Conservation (phyloP, 495 filamentous ascomycete genomes). For the Halenospora varia region DNA sequence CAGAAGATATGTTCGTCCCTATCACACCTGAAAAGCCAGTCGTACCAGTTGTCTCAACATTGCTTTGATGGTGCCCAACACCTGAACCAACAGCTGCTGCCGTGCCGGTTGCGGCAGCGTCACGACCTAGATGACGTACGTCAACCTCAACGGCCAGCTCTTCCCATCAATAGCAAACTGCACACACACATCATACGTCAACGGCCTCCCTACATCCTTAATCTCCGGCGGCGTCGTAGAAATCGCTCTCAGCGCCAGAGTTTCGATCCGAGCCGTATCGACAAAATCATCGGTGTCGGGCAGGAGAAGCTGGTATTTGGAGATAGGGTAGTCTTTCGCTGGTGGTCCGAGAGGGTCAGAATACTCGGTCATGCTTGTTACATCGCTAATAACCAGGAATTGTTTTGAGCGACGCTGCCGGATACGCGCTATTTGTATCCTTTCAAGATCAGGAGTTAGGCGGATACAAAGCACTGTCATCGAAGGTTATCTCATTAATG, state of each 20-base stretch:
- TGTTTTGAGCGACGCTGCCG: conserved; percentile 45
- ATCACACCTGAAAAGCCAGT: too few species aligned
- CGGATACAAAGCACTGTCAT: too few species aligned
- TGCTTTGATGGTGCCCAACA: too few species aligned
- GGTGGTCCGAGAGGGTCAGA: conserved; percentile 61
- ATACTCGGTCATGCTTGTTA: conserved; percentile 53
- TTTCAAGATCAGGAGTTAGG: conserved; percentile 54
- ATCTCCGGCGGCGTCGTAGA: conserved; percentile 17
- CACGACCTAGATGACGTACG: conserved; percentile 64
- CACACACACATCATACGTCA: conserved; percentile 57
- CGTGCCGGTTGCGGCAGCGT: too few species aligned
- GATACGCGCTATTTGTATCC: conserved; percentile 59
- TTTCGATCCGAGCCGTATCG: conserved; percentile 63
- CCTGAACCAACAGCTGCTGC: too few species aligned
- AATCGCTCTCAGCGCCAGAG: conserved; percentile 47
- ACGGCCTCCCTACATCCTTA: conserved; percentile 28
- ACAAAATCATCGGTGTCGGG: conserved; percentile 41
- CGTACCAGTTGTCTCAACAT: too few species aligned
- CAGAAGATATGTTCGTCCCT: too few species aligned
- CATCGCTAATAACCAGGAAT: conserved; percentile 46
- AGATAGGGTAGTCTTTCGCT: conserved; percentile 52
- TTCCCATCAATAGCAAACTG: conserved; percentile 63
- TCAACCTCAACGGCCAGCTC: conserved; percentile 57
- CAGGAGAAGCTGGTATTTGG: conserved; percentile 54
- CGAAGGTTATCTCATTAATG: too few species aligned